Base-by-base conservation (phyloP, 106 monocot species). In the Allium cepa region DNA sequence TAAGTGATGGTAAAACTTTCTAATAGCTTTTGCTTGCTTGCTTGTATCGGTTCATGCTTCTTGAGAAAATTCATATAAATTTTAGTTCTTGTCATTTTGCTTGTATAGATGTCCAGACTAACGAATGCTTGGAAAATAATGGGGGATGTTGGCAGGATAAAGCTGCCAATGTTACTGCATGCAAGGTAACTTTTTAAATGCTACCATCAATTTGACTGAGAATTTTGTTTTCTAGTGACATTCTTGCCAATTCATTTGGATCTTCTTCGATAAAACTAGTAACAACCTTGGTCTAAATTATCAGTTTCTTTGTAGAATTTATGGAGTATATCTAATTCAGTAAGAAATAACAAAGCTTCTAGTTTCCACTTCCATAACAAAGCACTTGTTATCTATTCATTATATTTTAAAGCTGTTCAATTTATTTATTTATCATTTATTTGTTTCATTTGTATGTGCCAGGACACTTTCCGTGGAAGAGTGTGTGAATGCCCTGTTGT, bases 381-480 rank as follows among this genome's bases (percentile, higher is more conserved):
- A 36, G 3, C 36, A 36, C 36, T 36, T 5, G 5, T 36, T 36
- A 5, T 36, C 3, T 36, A 36, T 36, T 36, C 36, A 36, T 36
- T 36, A 36, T 36, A 36, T 36, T 36, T 36, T 36, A 1, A 36
- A 36, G 36, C 36, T 36, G 36, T 36, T 5, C 36, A 1, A 36
- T 36, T 36, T 36, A 4, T 36, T 36, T 4, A 4, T 36, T 36
- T 36, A 36, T 36, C 22, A 1, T 22, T 22, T 22, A 22, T 36
- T 36, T 15, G 11, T 16, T 56, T 18, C 15, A 63, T 64, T 50
- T 13, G 75, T 36, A 68, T 81, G 27, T 36, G 36, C 36, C 22
- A 93, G 92, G 92, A 90, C 64, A 89, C 93, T 45, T 93, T 93
- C 49, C 83, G 93, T 62, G 89, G 90, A 67, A 84, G 86, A 81